A percentile compares a stretch with the other conserved stretches of the same genome.
These are phyloP conservation scores for Metschnikowia gruessii DNA, from an alignment of 805 yeast genomes.

Conservation along the genomic window DNA sequence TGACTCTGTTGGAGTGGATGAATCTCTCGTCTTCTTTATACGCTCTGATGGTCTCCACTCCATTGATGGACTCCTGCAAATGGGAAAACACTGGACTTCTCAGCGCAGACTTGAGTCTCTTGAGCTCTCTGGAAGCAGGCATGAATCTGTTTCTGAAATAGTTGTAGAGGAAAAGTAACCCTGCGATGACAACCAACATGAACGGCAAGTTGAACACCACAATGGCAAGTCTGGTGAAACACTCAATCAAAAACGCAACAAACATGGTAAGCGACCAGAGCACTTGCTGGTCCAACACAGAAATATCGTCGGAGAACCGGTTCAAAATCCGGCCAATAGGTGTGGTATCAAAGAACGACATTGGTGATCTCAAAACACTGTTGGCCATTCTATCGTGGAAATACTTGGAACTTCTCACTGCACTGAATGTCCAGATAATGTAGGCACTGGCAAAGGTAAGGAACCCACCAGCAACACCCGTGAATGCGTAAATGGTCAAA, in stretches of 20 bases:
- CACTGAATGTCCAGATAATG: conserved; percentile 32
- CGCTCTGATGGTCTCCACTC: conserved; percentile 37
- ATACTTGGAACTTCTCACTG: conserved; percentile 29
- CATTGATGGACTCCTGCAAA: conserved; percentile 37
- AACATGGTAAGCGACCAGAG: conserved; percentile 32
- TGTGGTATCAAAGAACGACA: conserved; percentile 43
- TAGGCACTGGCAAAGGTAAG: conserved; percentile 28
- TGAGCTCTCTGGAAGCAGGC: conserved; percentile 36
- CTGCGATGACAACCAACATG: conserved; percentile 29
- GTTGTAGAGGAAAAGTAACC: conserved; percentile 30
- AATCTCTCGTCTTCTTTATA: conserved; percentile 31
- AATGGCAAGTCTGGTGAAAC: conserved; percentile 29
- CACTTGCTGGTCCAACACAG: conserved; percentile 31
- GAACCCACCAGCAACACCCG: conserved; percentile 31
- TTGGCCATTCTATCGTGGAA: conserved; percentile 39
- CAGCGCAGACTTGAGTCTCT: conserved; percentile 30
- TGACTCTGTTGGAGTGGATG: conserved; percentile 22
- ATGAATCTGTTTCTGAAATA: conserved; percentile 30
- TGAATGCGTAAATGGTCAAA: conserved; percentile 25
- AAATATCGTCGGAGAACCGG: conserved; percentile 38
- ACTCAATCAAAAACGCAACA: conserved; percentile 23
- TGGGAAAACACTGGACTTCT: conserved; percentile 36
- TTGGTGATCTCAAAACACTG: conserved; percentile 36
- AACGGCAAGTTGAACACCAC: conserved; percentile 32
- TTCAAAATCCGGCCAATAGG: conserved; percentile 41